phyloP scores from a whole-genome alignment of 495 filamentous ascomycete genomes.

The Trichoderma asperelloides region DNA sequence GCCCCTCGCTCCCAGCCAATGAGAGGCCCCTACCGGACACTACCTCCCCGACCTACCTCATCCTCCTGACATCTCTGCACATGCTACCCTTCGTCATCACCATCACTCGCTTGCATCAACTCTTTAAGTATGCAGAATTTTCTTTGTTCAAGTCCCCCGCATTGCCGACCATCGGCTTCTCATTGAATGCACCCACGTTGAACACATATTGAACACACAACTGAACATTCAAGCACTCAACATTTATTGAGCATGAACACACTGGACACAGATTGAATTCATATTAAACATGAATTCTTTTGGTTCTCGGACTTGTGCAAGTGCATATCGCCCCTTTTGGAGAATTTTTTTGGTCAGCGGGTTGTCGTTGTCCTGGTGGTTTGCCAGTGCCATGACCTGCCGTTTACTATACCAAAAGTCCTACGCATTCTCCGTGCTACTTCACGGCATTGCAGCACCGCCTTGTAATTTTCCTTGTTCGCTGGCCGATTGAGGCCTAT shows the following conservation, averaged over 20 bases:
- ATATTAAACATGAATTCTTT: neutral
- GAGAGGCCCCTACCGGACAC: neutral
- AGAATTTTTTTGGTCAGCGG: neutral
- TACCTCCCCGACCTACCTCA: slow-evolving; percentile 1
- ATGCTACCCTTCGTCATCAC: neutral
- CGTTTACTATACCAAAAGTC: neutral
- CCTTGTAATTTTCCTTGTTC: neutral
- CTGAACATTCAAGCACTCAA: neutral
- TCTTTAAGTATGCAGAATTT: neutral
- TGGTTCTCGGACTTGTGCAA: neutral
- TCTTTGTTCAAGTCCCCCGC: neutral
- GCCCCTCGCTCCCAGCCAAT: slow-evolving; percentile 4
- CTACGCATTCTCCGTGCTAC: neutral
- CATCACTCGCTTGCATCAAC: neutral
- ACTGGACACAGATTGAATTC: neutral
- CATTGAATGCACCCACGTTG: neutral
- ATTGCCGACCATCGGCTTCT: neutral
- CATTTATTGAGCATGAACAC: neutral
- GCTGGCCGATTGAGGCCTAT: neutral
- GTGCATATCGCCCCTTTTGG: neutral
- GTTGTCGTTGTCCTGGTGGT: neutral
- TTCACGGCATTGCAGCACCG: neutral
- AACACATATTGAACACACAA: neutral
- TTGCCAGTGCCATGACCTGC: neutral
- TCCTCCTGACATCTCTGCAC: slow-evolving; percentile 6